Evolutionary conservation across 1,284 basidiomycete genomes (phyloP).

Genomic region (Cryptococcus hybrid): DNA sequence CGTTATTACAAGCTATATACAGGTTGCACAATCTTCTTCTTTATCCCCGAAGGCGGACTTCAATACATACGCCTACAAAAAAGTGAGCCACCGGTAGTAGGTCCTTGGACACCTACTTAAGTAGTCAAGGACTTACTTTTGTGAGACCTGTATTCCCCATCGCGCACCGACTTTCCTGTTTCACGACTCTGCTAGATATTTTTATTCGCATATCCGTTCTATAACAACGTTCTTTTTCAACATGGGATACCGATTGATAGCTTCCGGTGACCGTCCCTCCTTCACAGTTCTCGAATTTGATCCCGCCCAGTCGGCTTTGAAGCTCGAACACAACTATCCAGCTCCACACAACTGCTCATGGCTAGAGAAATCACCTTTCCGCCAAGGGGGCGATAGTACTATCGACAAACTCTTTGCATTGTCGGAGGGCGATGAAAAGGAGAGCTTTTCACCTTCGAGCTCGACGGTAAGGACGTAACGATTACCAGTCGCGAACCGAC

Average conservation of each 20-base stretch:
- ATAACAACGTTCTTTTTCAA: too few species aligned
- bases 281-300: conserved; percentile 35
- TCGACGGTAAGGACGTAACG: conserved; percentile 10
- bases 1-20: too few species aligned
- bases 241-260: background rate
- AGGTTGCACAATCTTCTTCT: too few species aligned
- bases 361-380: conserved; percentile 25
- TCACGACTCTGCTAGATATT: too few species aligned
- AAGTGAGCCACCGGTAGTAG: too few species aligned
- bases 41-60: too few species aligned
- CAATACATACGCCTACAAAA: too few species aligned
- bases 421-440: conserved; percentile 34
- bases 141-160: too few species aligned
- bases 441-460: conserved; percentile 24
- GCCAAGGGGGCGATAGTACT: background rate
- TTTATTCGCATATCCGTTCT: too few species aligned
- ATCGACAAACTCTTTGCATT: conserved; percentile 28
- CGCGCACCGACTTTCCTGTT: too few species aligned
- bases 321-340: conserved; percentile 26
- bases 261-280: conserved; percentile 29
- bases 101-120: too few species aligned
- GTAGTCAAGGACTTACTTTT: too few species aligned
- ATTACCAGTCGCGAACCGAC: conserved; percentile 15
- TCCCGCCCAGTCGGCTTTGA: conserved; percentile 7
- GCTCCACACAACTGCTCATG: conserved; percentile 37